Base-by-base conservation (phyloP, 169 alveolate genomes). In the Eimeria tenella region DNA sequence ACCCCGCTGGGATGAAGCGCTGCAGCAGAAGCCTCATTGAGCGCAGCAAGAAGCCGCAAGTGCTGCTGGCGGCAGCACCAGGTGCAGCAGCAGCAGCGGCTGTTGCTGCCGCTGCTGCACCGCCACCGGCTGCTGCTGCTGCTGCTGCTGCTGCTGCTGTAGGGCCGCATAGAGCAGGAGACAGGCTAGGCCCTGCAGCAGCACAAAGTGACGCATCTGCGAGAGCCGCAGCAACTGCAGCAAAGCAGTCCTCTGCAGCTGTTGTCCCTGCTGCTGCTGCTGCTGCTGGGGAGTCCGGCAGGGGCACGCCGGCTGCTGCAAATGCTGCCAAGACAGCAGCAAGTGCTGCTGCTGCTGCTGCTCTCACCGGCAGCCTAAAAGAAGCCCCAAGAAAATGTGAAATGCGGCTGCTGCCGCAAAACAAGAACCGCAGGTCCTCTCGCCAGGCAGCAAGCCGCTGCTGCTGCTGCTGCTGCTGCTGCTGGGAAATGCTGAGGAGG, bases 1-100 rank as follows among this genome's bases (percentile, higher is more conserved):
- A 65, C 42, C 42, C 75, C 25, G 17, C 75, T 5, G 75, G 75
- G 8, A 65, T 5, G 75, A 65, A 65, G 13, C 25, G 75, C 75
- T 65, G 75, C 75, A 65, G 75, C 13, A 65, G 25, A 8, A 65
- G 75, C 25, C 75, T 65, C 31, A n/a, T 19, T 5, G 42, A 13
- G 42, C 23, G 75, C 75, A 65, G 25, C 75, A 65, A n/a, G 23
- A 10, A 65, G 17, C 75, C 25, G 23, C 75, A 65, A 21, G 42
- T 19, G 75, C 75, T 65, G 25, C 42, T 5, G 23, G 75, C 75
- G 17, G 75, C 75, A 65, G 75, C 75, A 9, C 31, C 75, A 65
- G 75, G 31, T 5, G 42, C 42, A 19, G 42, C 13, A 19, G 5
- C 42, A 13, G 75, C 13, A 13, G 75, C 42, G 17, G 75, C 5